These are phyloP conservation scores for Albugo candida DNA, from an alignment of 352 stramenopile genomes.

Conservation along the genomic window DNA sequence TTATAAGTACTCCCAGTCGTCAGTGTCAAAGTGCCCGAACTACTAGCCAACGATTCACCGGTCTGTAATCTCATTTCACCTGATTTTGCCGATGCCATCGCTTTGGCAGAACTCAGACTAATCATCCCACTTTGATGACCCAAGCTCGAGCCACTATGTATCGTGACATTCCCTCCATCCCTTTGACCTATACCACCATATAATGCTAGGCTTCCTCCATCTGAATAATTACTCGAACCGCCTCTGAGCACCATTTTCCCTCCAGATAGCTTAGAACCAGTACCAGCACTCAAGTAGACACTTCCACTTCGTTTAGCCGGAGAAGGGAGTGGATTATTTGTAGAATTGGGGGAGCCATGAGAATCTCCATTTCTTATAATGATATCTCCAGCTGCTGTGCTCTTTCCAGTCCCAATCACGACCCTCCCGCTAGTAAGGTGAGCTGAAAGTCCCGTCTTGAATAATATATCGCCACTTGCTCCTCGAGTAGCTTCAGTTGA, in stretches of 20 bases:
- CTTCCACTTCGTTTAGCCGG: no score
- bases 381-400: background rate
- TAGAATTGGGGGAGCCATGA: no score
- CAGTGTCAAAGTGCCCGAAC: background rate
- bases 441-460: background rate
- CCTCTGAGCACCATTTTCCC: no score
- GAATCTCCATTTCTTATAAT: no score
- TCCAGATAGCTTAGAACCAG: no score
- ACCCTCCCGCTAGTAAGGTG: background rate
- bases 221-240: no score
- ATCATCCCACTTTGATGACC: background rate
- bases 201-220: no score
- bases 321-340: no score
- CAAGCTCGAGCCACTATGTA: background rate
- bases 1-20: slow-evolving; percentile 1
- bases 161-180: background rate
- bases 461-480: background rate
- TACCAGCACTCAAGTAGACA: no score
- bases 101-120: background rate
- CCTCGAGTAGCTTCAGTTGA: background rate
- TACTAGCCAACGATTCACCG: background rate
- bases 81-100: background rate
- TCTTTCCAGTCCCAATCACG: background rate
- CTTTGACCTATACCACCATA: background rate
- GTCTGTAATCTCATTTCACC: slow-evolving; percentile 1